phyloP scores from a whole-genome alignment of 805 yeast species.

The Huiozyma sinensis region DNA sequence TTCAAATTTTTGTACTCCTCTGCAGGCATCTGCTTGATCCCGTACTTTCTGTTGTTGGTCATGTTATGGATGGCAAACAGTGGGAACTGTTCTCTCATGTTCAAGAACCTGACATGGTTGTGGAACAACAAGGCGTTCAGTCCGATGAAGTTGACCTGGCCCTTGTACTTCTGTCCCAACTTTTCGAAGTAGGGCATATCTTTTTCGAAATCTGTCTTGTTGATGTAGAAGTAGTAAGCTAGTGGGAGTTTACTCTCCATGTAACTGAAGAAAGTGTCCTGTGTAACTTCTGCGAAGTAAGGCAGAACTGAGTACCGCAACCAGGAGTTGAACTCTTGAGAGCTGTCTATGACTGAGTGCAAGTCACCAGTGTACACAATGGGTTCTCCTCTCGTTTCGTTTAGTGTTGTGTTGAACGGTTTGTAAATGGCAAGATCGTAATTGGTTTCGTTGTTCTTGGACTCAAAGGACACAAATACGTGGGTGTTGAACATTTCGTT shows the following conservation, averaged over 20 bases:
- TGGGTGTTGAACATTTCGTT: slow-evolving; percentile 49
- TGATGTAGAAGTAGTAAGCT: slow-evolving; percentile 75
- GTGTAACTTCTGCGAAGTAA: slow-evolving; percentile 76
- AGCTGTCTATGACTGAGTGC: slow-evolving; percentile 14
- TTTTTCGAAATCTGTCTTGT: slow-evolving; percentile 52
- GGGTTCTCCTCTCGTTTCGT: slow-evolving; percentile 16
- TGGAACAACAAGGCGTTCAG: slow-evolving; percentile 74
- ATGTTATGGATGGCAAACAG: slow-evolving; percentile 80
- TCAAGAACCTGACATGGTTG: slow-evolving; percentile 76
- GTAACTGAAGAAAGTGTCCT: slow-evolving; percentile 66
- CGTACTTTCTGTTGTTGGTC: slow-evolving; percentile 60
- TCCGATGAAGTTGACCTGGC: slow-evolving; percentile 78
- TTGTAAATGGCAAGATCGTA: slow-evolving; percentile 3
- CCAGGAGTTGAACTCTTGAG: slow-evolving; percentile 13
- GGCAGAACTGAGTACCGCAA: slow-evolving; percentile 58
- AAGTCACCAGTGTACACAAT: slow-evolving; percentile 10
- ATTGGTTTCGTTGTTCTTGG: not conserved
- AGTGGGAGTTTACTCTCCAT: slow-evolving; percentile 65
- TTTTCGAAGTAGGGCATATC: slow-evolving; percentile 43
- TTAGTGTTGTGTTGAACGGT: slow-evolving; percentile 1
- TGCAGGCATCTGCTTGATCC: slow-evolving; percentile 46
- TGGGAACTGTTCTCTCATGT: slow-evolving; percentile 80
- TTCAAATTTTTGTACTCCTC: slow-evolving; percentile 20
- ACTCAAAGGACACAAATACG: slow-evolving; percentile 41
- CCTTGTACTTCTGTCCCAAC: slow-evolving; percentile 67